phyloP scores from a whole-genome alignment of 148 eudicot genomes.

The Nyssa sinensis region DNA sequence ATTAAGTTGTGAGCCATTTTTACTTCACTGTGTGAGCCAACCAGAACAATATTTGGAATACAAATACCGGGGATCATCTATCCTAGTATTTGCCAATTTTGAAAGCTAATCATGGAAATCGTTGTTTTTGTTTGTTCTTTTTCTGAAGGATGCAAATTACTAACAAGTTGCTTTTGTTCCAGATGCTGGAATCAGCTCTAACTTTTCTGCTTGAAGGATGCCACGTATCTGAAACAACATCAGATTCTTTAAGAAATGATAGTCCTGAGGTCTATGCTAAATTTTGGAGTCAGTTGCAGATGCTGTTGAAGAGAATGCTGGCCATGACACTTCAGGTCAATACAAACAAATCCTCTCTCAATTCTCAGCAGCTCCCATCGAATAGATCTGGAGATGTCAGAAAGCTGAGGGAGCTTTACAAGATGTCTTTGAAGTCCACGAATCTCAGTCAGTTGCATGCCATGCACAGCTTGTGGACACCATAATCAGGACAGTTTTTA shows the following conservation, averaged over 20 bases:
- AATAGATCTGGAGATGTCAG: slow-evolving; percentile 54
- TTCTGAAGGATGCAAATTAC: background rate
- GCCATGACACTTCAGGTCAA: slow-evolving; percentile 46
- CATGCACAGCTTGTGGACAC: slow-evolving; percentile 66
- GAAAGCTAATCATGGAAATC: background rate
- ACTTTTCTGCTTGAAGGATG: slow-evolving; percentile 71
- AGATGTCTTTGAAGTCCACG: slow-evolving; percentile 63
- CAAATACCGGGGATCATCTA: too few species aligned
- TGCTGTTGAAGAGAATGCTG: slow-evolving; percentile 72
- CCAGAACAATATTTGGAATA: too few species aligned
- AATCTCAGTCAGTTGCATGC: slow-evolving; percentile 59
- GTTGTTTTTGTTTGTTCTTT: background rate
- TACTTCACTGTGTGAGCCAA: too few species aligned
- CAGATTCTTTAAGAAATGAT: slow-evolving; percentile 25
- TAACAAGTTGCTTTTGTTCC: slow-evolving; percentile 12
- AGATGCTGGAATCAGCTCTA: slow-evolving; percentile 89
- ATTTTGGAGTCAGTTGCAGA: slow-evolving; percentile 85
- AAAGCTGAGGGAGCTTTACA: slow-evolving; percentile 86
- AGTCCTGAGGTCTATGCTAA: slow-evolving; percentile 36
- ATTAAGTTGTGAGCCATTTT: too few species aligned
- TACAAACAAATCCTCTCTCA: slow-evolving; percentile 36
- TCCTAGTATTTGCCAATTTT: too few species aligned
- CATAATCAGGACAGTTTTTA: slow-evolving; percentile 13
- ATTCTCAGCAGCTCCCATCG: slow-evolving; percentile 37
- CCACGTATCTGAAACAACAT: slow-evolving; percentile 34